Evolutionary conservation across 2,329 filamentous ascomycete species (phyloP).

Genomic region (Colletotrichum destructivum): DNA sequence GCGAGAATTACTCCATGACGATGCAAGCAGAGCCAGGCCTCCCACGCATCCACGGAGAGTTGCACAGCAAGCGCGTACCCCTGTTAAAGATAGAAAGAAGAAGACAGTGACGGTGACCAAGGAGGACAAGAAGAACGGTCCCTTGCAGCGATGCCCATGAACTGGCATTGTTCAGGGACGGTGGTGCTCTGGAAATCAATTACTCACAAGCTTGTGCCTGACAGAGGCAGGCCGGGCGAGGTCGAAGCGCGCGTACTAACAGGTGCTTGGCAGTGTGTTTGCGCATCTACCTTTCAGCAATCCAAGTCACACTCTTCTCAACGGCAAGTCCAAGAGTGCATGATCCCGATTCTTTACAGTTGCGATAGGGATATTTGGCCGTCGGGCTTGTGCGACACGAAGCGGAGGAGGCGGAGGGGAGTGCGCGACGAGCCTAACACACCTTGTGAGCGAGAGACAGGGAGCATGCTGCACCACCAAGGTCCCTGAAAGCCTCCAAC

Average conservation of each 20-base stretch:
- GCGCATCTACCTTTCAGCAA: neutral
- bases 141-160: slow-evolving; percentile 31
- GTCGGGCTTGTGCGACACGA: slow-evolving; percentile 15
- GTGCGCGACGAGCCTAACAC: slow-evolving; percentile 13
- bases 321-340: slow-evolving; percentile 12
- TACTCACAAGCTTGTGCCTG: slow-evolving; percentile 38
- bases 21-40: neutral
- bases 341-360: slow-evolving; percentile 21
- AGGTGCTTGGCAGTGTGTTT: slow-evolving; percentile 6
- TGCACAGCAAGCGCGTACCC: neutral
- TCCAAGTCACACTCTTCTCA: neutral
- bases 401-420: slow-evolving; percentile 21
- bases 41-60: neutral
- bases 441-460: slow-evolving; percentile 1
- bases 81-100: neutral
- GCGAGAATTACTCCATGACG: no score
- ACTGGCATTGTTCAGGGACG: slow-evolving; percentile 8
- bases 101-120: neutral
- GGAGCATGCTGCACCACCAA: slow-evolving; percentile 6
- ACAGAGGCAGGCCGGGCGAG: slow-evolving; percentile 32
- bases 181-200: slow-evolving; percentile 29
- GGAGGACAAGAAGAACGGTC: neutral
- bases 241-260: slow-evolving; percentile 10
- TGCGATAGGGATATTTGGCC: slow-evolving; percentile 1
- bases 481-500: slow-evolving; percentile 4